Conservation (phyloP, 1,284 basidiomycete species). For the Ustanciosporium gigantosporum region DNA sequence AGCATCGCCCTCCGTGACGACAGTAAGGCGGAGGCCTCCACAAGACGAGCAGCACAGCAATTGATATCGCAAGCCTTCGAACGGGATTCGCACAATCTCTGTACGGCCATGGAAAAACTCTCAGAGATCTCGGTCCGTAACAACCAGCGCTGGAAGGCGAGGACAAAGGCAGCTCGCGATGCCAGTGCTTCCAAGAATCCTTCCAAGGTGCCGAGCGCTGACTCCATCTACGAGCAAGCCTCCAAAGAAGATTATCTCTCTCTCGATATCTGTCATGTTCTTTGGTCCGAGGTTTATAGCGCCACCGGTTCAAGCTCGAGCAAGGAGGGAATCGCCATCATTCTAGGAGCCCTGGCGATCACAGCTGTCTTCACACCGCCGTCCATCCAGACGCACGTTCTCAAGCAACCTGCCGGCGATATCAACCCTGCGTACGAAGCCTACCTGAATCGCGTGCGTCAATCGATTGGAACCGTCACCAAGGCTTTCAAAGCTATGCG, state of each 20-base stretch:
- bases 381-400: conserved; percentile 30
- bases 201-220: conserved; percentile 1
- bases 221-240: conserved; percentile 15
- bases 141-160: conserved; percentile 9
- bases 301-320: conserved; percentile 8
- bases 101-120: conserved; percentile 15
- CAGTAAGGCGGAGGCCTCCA: conserved; percentile 9
- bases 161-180: background rate
- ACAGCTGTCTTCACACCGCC: conserved; percentile 32
- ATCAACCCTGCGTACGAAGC: conserved; percentile 12
- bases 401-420: conserved; percentile 16
- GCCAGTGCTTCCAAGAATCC: background rate
- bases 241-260: conserved; percentile 15
- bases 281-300: conserved; percentile 39
- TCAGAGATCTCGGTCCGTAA: conserved; percentile 19
- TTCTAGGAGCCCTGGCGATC: conserved; percentile 28
- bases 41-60: conserved; percentile 23
- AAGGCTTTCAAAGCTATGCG: conserved; percentile 29
- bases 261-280: conserved; percentile 27
- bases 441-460: conserved; percentile 32
- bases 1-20: conserved; percentile 29
- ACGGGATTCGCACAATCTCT: conserved; percentile 22
- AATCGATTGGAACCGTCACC: conserved; percentile 27
- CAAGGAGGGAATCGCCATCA: conserved; percentile 25
- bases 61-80: conserved; percentile 37